Evolutionary conservation across 768 basidiomycete species (phyloP).

Genomic region (Mycena chlorophos): DNA sequence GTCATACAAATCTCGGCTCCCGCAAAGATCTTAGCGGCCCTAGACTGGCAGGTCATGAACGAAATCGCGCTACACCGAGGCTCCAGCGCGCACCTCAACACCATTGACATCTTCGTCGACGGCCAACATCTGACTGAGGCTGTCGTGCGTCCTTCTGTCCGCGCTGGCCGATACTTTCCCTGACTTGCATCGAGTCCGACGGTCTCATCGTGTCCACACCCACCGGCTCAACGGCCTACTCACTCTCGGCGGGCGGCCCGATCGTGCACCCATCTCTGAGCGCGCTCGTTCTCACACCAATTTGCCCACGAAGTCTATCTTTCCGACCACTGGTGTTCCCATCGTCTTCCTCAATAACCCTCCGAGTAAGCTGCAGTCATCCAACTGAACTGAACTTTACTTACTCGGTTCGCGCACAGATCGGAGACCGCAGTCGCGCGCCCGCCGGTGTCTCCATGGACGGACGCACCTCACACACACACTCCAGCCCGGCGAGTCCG

Average conservation of each 20-base stretch:
- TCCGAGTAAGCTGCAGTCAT: constrained; percentile 52
- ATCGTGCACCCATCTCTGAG: constrained; percentile 93
- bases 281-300: constrained; percentile 91
- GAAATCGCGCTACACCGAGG: constrained; percentile 93
- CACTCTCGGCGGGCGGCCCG: constrained; percentile 91
- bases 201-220: constrained; percentile 94
- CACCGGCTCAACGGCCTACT: constrained; percentile 96
- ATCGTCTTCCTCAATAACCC: constrained; percentile 70
- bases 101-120: constrained; percentile 91
- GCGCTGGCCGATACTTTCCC: neutral
- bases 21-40: constrained; percentile 7
- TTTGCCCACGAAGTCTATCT: constrained; percentile 88
- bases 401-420: constrained; percentile 47
- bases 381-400: neutral
- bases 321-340: constrained; percentile 93
- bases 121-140: constrained; percentile 95
- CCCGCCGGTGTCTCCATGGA: constrained; percentile 93
- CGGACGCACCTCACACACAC: constrained; percentile 81
- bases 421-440: constrained; percentile 81
- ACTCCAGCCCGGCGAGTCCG: constrained; percentile 81
- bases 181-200: constrained; percentile 62
- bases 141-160: constrained; percentile 72
- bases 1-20: neutral
- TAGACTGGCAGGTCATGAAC: constrained; percentile 97
- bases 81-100: constrained; percentile 86